Conservation (phyloP, 2,329 filamentous ascomycete genomes). For the Diaporthe sp. region DNA sequence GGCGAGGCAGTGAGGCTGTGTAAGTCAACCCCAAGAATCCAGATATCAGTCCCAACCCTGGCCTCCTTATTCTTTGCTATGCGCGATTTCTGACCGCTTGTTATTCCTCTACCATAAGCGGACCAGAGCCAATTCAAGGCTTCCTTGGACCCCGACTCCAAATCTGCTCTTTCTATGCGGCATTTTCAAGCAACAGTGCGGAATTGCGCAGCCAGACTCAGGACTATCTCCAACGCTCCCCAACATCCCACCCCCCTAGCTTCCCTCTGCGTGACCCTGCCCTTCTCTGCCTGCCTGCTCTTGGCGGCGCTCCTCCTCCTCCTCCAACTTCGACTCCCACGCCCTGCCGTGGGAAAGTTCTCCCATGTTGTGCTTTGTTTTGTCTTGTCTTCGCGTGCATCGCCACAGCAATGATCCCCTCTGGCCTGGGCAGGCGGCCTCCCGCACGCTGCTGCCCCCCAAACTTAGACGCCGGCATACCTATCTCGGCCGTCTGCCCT, state of each 20-base stretch:
- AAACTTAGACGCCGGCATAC: constrained; percentile 12
- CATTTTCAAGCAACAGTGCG: constrained; percentile 33
- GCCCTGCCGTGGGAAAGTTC: neutral
- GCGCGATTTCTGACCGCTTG: constrained; percentile 41
- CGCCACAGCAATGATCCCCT: neutral
- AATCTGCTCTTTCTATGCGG: constrained; percentile 28
- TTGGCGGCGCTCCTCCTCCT: constrained; percentile 16
- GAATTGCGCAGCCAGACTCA: neutral
- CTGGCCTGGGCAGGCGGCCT: constrained; percentile 18
- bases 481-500: constrained; percentile 17
- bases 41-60: constrained; percentile 36
- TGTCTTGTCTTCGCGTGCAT: constrained; percentile 14
- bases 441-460: constrained; percentile 1
- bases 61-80: constrained; percentile 31
- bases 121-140: constrained; percentile 1
- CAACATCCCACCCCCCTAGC: constrained; percentile 14
- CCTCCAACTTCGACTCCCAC: constrained; percentile 3
- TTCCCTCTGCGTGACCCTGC: neutral
- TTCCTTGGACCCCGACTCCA: neutral
- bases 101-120: constrained; percentile 34
- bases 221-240: constrained; percentile 13
- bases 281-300: neutral
- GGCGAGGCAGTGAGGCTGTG: constrained; percentile 18
- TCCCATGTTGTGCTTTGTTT: neutral
- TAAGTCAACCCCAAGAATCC: constrained; percentile 23